Evolutionary conservation across 805 yeast genomes (phyloP), one percentile per base, ranked within the genome.

Genomic region (Candida anglica): DNA sequence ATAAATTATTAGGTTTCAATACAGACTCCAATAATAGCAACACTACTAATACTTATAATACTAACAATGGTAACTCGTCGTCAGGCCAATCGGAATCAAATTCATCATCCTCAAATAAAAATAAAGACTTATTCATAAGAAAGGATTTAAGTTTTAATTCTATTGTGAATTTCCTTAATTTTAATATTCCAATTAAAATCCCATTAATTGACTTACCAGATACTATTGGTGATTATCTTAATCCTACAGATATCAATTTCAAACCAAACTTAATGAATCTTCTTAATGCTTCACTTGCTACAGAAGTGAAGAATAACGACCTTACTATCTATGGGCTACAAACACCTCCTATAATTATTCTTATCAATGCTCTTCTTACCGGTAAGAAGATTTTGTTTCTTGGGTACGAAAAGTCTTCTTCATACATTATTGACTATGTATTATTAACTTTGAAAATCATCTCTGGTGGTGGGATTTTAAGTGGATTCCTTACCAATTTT

Each of bases 271-370:
- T 56, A 35, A 63, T 63, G 32, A 59, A 47, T 25, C 34, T 57
- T 14, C 56, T 60, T 22, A 63, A 63, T 26, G 50, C 66, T 2
- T 55, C 58, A 16, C 44, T 75, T 28, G 58, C 44, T 17, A 53
- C 56, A 25, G 57, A 33, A 35, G 63, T 39, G 28, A 53, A 61
- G 34, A 64, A 69, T 41, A 66, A 71, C 28, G 77, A 75, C 32
- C 52, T 76, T 32, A 70, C 78, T 2, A 66, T 71, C 9, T 73
- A 73, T 49, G 81, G 81, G 0, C 48, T 66, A 13, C 64, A 62
- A 24, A 76, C 82, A 0, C 81, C 80, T 1, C 71, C 69, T 38
- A 42, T 58, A 29, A 51, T 58, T 46, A 39, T 67, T 28, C 36
- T 62, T 38, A 52, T 61, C 38, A 53, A 63, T 52, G 56, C 70